Percentiles rank a stretch among this genome's conserved stretches.
Conservation (phyloP, 2,329 filamentous ascomycete genomes). For the Pestalotiopsis sp. region DNA sequence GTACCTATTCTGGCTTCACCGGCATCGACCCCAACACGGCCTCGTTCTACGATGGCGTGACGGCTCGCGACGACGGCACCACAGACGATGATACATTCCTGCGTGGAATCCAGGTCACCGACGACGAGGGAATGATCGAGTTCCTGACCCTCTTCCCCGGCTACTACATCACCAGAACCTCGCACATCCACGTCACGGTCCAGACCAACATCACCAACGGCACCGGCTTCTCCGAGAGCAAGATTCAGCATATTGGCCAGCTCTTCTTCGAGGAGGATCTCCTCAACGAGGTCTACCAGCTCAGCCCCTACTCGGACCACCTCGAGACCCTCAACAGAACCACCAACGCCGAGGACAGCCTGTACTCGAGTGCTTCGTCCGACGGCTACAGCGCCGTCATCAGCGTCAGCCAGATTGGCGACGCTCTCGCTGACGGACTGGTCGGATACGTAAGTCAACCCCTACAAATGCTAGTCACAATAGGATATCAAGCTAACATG, state of each 20-base stretch:
- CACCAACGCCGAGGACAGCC: constrained; percentile 2
- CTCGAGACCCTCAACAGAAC: constrained; percentile 1
- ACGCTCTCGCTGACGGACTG: not conserved
- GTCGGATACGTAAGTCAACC: constrained; percentile 7
- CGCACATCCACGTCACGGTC: constrained; percentile 9
- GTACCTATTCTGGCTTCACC: constrained; percentile 10
- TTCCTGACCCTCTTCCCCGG: constrained; percentile 9
- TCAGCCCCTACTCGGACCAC: constrained; percentile 5
- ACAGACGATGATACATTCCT: constrained; percentile 11
- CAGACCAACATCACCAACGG: constrained; percentile 11
- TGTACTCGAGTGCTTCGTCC: not conserved
- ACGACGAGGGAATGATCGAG: constrained; percentile 7
- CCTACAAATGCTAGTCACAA: not conserved
- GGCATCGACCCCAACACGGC: constrained; percentile 10
- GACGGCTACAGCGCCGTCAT: constrained; percentile 8
- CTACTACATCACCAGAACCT: constrained; percentile 6
- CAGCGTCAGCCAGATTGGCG: constrained; percentile 4
- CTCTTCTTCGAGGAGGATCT: constrained; percentile 10
- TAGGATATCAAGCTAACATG: not conserved
- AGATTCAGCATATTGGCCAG: constrained; percentile 9
- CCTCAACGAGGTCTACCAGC: constrained; percentile 6
- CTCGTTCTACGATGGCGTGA: not conserved
- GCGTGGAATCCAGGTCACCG: constrained; percentile 10
- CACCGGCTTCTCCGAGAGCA: constrained; percentile 2
- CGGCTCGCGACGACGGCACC: constrained; percentile 3